Base-by-base conservation (phyloP, 345 rosid genomes). In the Populus tremula region DNA sequence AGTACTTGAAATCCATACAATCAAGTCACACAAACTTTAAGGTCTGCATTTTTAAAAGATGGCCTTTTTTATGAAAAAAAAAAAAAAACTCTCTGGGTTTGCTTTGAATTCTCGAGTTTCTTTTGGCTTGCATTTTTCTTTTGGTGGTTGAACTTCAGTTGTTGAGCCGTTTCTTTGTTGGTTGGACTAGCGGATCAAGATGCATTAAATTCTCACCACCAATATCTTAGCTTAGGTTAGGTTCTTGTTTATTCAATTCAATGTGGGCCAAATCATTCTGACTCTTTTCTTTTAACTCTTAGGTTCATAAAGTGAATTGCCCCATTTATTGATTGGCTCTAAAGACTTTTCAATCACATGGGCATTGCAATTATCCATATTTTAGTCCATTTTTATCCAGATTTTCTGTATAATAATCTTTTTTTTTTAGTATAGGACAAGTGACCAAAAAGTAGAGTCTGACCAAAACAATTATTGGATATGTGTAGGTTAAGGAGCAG, bases 401-500 rank as follows among this genome's bases (percentile, higher is more conserved):
- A 49, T 65, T 78, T 70, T 49, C 41, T 63, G 56, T 36, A 25
- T 68, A 7, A 31, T 4, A 41, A 21, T 18, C 43, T 50, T 56
- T 16, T 33, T 73, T 31, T 53, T 27, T 21, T 3, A 69, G 81
- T 23, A 49, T 10, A 70, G 77, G 82, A 49, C 78, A 81, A 83
- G 83, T 50, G 41, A 69, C 72, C 80, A 14, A 47, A 29, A 68
- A 68, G 23, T 41, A 38, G 56, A 16, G 69, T 63, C 63, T 80
- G 81, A 77, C 79, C 66, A 64, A 74, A 70, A 53, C 66, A 29
- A 80, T 68, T 82, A 79, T 72, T 65, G 71, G 75, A 77, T 77
- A 50, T 72, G 77, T 70, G 75, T 72, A 73, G 84, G 81, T 73
- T 77, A 77, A 84, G 72, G 35, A 43, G 76, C 43, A 67, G 82